phyloP scores from a whole-genome alignment of 2,329 filamentous ascomycete species.

The Microcyclosporella mali region DNA sequence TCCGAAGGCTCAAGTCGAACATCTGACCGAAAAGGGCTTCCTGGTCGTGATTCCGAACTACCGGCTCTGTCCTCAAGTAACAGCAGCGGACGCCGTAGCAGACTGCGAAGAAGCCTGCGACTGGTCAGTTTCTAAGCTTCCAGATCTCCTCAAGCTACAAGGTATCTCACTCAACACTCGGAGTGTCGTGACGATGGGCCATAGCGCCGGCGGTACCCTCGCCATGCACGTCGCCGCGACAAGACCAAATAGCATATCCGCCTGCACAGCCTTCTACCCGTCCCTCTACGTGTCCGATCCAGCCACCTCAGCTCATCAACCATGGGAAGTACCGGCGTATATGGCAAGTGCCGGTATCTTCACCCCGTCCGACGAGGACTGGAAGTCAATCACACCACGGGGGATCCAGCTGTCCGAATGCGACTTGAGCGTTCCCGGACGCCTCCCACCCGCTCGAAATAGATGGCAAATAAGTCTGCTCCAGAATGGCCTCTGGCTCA shows the following conservation, averaged over 20 bases:
- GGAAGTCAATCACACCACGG: conserved; percentile 11
- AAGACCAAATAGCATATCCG: conserved; percentile 10
- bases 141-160: background rate
- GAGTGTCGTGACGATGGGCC: too few relatives aligned
- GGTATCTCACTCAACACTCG: conserved; percentile 16
- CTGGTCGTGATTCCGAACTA: conserved; percentile 23
- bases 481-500: conserved; percentile 16
- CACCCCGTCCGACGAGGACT: conserved; percentile 14
- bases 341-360: conserved; percentile 12
- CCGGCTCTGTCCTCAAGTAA: conserved; percentile 30
- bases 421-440: conserved; percentile 7
- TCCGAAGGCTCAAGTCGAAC: conserved; percentile 16
- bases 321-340: conserved; percentile 15
- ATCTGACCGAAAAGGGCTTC: conserved; percentile 13
- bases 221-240: conserved; percentile 41
- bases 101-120: background rate
- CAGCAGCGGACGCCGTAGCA: background rate
- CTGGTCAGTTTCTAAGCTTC: background rate
- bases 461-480: conserved; percentile 17
- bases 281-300: conserved; percentile 13
- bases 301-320: conserved; percentile 8
- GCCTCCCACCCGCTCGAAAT: conserved; percentile 12
- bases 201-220: conserved; percentile 26
- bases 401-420: conserved; percentile 13
- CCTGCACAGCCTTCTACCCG: conserved; percentile 19